Percentiles rank a stretch among this genome's conserved stretches.
Evolutionary conservation across 176 grass and related monocot genomes (phyloP).

Genomic region (Canna indica): DNA sequence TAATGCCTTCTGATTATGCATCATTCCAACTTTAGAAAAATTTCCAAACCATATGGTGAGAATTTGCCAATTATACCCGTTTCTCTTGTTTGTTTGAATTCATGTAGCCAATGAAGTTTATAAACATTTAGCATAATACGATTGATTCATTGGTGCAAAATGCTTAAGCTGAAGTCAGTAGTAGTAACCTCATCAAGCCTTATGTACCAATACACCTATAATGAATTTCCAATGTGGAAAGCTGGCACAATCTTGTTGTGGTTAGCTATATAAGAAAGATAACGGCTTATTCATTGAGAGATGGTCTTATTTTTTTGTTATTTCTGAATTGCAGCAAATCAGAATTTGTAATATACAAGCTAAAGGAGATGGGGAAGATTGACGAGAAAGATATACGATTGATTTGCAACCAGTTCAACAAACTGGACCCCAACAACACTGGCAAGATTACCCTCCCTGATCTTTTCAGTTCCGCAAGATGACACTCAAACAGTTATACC

Average conservation of each 20-base stretch:
- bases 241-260: background rate
- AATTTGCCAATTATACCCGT: background rate
- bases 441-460: slow-evolving; percentile 13
- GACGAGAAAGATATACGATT: slow-evolving; percentile 37
- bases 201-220: no score
- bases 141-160: background rate
- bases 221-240: no score
- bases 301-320: background rate
- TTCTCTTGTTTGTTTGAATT: background rate
- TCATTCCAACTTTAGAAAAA: background rate
- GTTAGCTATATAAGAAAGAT: background rate
- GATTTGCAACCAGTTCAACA: slow-evolving; percentile 16
- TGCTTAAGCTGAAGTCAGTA: background rate
- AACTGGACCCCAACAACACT: slow-evolving; percentile 15
- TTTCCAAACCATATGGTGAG: background rate
- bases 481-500: background rate
- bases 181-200: no score
- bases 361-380: slow-evolving; percentile 61
- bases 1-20: no score
- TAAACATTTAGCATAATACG: background rate
- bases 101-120: background rate
- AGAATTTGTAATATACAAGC: slow-evolving; percentile 62
- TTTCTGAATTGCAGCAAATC: slow-evolving; percentile 45
- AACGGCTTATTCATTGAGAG: background rate
- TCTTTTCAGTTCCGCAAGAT: slow-evolving; percentile 2